Evolutionary conservation across 768 basidiomycete species (phyloP).

Genomic region (Tulasnella sp.): DNA sequence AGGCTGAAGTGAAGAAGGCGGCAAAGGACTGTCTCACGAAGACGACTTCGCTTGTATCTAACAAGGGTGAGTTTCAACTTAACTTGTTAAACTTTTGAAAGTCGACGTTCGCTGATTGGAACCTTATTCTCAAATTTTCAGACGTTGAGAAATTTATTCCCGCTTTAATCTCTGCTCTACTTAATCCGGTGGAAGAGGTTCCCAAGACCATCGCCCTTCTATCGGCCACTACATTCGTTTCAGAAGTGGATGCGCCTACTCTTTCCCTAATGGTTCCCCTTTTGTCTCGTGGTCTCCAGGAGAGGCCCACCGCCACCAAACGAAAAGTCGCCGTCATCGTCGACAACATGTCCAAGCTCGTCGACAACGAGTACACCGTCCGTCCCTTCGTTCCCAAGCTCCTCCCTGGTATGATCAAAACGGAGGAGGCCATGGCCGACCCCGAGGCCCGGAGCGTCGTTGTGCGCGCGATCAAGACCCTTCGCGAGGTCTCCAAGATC

Average conservation of each 20-base stretch:
- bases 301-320: conserved; percentile 93
- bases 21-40: conserved; percentile 91
- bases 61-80: conserved; percentile 88
- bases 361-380: conserved; percentile 89
- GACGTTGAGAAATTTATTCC: conserved; percentile 52
- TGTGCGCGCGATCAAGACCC: conserved; percentile 84
- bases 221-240: conserved; percentile 98
- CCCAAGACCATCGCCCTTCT: conserved; percentile 89
- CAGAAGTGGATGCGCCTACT: conserved; percentile 94
- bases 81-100: neutral
- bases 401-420: conserved; percentile 90
- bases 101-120: no score
- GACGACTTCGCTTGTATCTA: conserved; percentile 87
- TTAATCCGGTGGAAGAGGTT: conserved; percentile 99
- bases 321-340: conserved; percentile 96
- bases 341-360: conserved; percentile 98
- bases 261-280: conserved; percentile 97
- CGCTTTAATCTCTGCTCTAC: conserved; percentile 92
- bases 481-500: conserved; percentile 90
- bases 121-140: conserved; percentile 37
- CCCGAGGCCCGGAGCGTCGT: conserved; percentile 95
- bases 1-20: conserved; percentile 97
- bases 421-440: conserved; percentile 89
- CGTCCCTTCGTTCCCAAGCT: conserved; percentile 95
- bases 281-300: conserved; percentile 81